Conservation (phyloP, 306 rosid species). For the Cyclanthera cordifolia region DNA sequence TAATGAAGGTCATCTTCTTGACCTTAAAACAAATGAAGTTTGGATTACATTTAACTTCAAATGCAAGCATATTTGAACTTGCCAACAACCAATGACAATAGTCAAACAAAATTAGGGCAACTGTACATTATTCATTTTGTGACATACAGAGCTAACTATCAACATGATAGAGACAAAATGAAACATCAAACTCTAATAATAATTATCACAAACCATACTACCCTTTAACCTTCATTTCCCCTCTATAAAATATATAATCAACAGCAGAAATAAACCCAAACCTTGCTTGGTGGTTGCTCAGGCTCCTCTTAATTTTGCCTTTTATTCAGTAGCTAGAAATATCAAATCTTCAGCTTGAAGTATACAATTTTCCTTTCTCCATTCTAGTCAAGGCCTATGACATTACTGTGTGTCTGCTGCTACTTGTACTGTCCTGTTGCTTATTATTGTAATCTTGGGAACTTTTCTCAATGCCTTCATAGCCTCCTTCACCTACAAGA, state of each 20-base stretch:
- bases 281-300: not conserved
- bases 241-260: not conserved
- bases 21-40: no score
- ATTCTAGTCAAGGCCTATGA: constrained; percentile 20
- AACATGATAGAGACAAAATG: constrained; percentile 5
- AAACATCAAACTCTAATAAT: not conserved
- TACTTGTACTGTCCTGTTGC: constrained; percentile 27
- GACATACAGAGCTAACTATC: constrained; percentile 5
- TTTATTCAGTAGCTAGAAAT: not conserved
- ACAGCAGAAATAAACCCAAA: not conserved
- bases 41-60: not conserved
- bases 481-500: constrained; percentile 16
- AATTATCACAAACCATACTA: not conserved
- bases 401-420: constrained; percentile 54
- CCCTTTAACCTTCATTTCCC: not conserved
- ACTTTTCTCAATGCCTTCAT: constrained; percentile 14
- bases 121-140: constrained; percentile 8
- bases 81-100: constrained; percentile 5
- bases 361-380: not conserved
- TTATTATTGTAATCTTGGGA: constrained; percentile 25
- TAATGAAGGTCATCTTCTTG: not conserved
- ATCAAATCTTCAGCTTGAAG: constrained; percentile 2
- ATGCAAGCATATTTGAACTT: not conserved
- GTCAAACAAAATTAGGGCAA: not conserved
- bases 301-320: constrained; percentile 5